phyloP scores from a whole-genome alignment of 495 filamentous ascomycete genomes.

The Penicillium macrosclerotiorum region DNA sequence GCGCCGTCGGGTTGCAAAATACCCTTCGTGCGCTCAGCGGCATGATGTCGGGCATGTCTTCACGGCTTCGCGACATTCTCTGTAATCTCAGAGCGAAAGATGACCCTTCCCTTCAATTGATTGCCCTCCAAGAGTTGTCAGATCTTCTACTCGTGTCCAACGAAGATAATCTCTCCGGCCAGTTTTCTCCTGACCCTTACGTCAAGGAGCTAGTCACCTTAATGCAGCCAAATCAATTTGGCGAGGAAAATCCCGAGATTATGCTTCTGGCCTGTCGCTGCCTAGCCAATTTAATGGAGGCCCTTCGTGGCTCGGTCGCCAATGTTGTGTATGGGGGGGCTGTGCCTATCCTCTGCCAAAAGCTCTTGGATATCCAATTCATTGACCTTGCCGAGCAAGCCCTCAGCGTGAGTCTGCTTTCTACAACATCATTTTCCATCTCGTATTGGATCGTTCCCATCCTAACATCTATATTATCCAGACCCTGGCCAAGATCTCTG shows the following conservation, averaged over 20 bases:
- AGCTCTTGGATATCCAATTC: conserved; percentile 89
- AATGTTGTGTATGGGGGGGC: conserved; percentile 96
- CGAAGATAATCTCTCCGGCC: conserved; percentile 93
- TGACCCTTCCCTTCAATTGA: conserved; percentile 82
- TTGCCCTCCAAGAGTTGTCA: conserved; percentile 90
- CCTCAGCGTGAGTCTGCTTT: conserved; percentile 62
- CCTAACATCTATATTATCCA: conserved; percentile 22
- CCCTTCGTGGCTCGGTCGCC: conserved; percentile 83
- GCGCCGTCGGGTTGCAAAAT: conserved; percentile 66
- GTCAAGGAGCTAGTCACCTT: conserved; percentile 91
- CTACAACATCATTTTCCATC: background rate
- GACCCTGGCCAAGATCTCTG: conserved; percentile 95
- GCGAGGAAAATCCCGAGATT: conserved; percentile 92
- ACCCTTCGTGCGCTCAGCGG: conserved; percentile 84
- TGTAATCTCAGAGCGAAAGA: conserved; percentile 82
- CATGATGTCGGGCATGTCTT: conserved; percentile 82
- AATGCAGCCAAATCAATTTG: conserved; percentile 87
- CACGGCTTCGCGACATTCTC: conserved; percentile 79
- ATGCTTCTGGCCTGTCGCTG: conserved; percentile 97
- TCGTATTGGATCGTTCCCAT: background rate
- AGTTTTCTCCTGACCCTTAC: conserved; percentile 91
- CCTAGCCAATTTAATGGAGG: conserved; percentile 97
- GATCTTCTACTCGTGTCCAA: conserved; percentile 92
- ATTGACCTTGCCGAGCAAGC: conserved; percentile 98
- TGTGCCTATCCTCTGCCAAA: conserved; percentile 89